Evolutionary conservation across 768 basidiomycete genomes (phyloP), one percentile per base, ranked within the genome.

Genomic region (Boletus tylopilopsis): DNA sequence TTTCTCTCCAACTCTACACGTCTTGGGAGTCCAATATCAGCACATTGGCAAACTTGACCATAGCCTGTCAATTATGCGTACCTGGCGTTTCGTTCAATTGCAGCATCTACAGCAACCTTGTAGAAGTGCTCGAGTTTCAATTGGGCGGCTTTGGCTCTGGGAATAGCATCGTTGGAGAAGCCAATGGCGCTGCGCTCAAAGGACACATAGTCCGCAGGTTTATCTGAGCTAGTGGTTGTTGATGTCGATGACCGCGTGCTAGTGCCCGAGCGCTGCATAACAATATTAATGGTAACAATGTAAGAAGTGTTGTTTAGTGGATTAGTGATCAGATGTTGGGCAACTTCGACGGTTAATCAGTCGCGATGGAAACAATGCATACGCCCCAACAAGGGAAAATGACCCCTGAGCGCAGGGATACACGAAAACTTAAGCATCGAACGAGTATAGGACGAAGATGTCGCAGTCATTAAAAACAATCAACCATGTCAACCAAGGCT

Each of bases 101-200:
- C 95, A 38, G 88, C 81, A 66, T 97, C 94, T 35, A 99, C 96
- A 1, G 91, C 91, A 34, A 96, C 85, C 69, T 97, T 96, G 72
- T 97, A 99, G 66, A 85, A 96, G 65, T 94, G 86, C 71, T 98
- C 96, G 45, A 98, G 78, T 70, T 95, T 96, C 71, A 97, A 75
- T 68, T 96, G 94, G 3, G 94, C 94, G 34, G 81, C 82, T 68
- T 93, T 94, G 13, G 91, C 90, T 56, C 86, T 85, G 37, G 91
- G 85, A 55, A 85, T 68, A 15, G 90, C 85, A 52, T 87, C 82
- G 46, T 90, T 85, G 6, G 89, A 87, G 68, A 95, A 91, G 32
- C 80, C 80, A 42, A 74, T 67, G 2, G 85, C 79, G 37, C 79
- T 85, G 53, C 95, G 80, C 59, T 94, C 86, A 68, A 99, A 99